Evolutionary conservation across 2,329 filamentous ascomycete genomes (phyloP).

Genomic region (Curvularia lunata): DNA sequence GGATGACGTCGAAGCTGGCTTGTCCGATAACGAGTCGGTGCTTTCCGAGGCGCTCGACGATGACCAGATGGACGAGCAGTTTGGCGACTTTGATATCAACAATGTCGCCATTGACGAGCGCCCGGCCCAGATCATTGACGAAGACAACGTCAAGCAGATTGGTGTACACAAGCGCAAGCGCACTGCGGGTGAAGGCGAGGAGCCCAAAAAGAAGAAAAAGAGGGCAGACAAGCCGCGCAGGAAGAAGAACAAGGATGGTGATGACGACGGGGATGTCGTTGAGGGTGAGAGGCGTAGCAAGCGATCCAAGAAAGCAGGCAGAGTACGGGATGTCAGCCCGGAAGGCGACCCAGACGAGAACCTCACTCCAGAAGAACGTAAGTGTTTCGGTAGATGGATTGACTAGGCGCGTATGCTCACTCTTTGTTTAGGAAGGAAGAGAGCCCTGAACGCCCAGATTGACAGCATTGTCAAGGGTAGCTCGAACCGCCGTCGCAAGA

Average conservation of each 20-base stretch:
- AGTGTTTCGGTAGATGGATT: slow-evolving; percentile 41
- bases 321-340: slow-evolving; percentile 45
- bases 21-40: slow-evolving; percentile 66
- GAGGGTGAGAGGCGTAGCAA: slow-evolving; percentile 62
- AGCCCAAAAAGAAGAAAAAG: slow-evolving; percentile 74
- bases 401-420: slow-evolving; percentile 19
- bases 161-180: slow-evolving; percentile 71
- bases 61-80: slow-evolving; percentile 64
- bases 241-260: slow-evolving; percentile 58
- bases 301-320: slow-evolving; percentile 52
- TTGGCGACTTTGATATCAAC: slow-evolving; percentile 64
- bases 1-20: slow-evolving; percentile 49
- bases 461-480: slow-evolving; percentile 87
- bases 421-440: slow-evolving; percentile 64
- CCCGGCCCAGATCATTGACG: slow-evolving; percentile 64
- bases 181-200: slow-evolving; percentile 62
- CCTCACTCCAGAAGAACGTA: slow-evolving; percentile 82
- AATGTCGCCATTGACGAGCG: slow-evolving; percentile 67
- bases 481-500: slow-evolving; percentile 74
- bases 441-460: slow-evolving; percentile 85
- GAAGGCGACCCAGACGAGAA: slow-evolving; percentile 77
- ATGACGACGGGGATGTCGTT: slow-evolving; percentile 57
- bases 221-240: slow-evolving; percentile 60
- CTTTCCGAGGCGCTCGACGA: slow-evolving; percentile 68
- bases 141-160: slow-evolving; percentile 65